Evolutionary conservation across 1,139 yeast genomes (phyloP), one percentile per base, ranked within the genome.

Genomic region (Saccharomyces hybrid): DNA sequence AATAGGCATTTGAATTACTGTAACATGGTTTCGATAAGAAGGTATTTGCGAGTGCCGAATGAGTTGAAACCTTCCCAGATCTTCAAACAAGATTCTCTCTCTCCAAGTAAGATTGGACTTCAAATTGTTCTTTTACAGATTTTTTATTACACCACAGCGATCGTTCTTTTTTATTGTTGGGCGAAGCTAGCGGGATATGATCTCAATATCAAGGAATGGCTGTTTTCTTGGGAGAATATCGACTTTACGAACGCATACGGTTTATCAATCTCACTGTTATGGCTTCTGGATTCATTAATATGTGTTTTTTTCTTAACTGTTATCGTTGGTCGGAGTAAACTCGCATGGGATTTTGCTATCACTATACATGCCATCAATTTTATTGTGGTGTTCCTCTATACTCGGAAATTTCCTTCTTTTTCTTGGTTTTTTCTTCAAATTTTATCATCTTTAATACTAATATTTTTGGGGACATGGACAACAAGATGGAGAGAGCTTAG

Each of bases 341-440:
- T 93, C 56, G 98, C 97, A 0, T 86, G 97, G 87, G 99, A 93
- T 70, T 93, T 91, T 73, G 97, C 96, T 11, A 68, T 93, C 34
- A 91, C 99, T 0, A 74, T 93, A 14, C 97, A 93, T 70, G 83
- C 88, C 16, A 80, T 93, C 53, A 86, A 91, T 70, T 71, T 91
- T 44, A 54, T 84, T 2, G 83, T 88, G 5, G 88, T 83, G 0
- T 84, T 90, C 83, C 59, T 79, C 1, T 83, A 81, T 60, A 76
- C 86, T 5, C 80, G 84, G 0, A 74, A 77, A 47, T 79, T 91
- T 60, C 98, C 98, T 0, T 81, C 84, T 44, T 62, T 84, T 8
- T 75, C 86, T 51, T 93, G 98, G 98, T 89, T 97, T 95, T 71
- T 82, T 32, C 71, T 90, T 50, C 97, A 90, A 68, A 66, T 82